Evolutionary conservation across 2,329 filamentous ascomycete species (phyloP), one percentile per base, ranked within the genome.

Genomic region (Exophiala alcalophila): DNA sequence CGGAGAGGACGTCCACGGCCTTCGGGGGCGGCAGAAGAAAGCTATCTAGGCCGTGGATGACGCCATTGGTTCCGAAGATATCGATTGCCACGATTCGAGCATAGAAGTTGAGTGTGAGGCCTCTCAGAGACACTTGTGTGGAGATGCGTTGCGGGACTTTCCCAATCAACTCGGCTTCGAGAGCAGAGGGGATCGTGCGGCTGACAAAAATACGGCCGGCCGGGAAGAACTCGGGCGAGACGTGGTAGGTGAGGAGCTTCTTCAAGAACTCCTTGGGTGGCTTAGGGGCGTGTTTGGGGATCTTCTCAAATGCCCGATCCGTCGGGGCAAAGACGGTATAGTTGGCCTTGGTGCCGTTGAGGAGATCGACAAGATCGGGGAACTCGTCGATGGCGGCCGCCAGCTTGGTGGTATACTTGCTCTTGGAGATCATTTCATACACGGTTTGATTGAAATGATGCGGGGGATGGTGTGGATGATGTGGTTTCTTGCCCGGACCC

Each of bases 251-350:
- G 1, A 94, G 66, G 4, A 90, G 60, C 39, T 74, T 72, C 67
- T 86, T 78, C 49, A 94, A 62, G 31, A 81, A 66, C 56, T 91
- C 81, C 63, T 87, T 83, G 43, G 76, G 74, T 4, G 81, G 82
- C 66, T 86, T 80, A 50, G 72, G 65, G 38, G 65, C 68, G 46
- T 76, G 65, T 49, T 76, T 64, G 1, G 75, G 75, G 37, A 80
- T 72, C 65, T 76, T 78, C 45, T 83, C 78, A 56, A 96, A 91
- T 0, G 88, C 88, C 35, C 73, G 69, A 61, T 95, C 80, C 1
- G 78, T 80, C 0, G 90, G 90, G 2, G 86, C 84, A 57, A 95
- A 94, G 36, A 92, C 65, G 1, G 90, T 95, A 59, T 83, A 79
- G 63, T 91, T 90, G 15, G 77, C 71, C 24, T 76, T 67, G 2